Conservation (phyloP, 176 grass and related monocot genomes). For the Cocos nucifera region DNA sequence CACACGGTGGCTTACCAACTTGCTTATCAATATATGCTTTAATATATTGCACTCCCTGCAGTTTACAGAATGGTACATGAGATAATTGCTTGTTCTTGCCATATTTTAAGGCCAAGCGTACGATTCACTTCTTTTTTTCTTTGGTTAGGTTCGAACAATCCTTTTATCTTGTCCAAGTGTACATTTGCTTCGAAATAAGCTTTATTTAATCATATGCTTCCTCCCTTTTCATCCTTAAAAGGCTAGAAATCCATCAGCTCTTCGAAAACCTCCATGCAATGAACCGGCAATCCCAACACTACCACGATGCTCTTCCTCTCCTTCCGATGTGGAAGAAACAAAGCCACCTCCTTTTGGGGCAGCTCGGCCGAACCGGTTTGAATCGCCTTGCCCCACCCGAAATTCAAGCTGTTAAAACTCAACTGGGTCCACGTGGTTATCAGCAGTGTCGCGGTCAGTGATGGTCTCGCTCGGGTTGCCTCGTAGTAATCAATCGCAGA, state of each 20-base stretch:
- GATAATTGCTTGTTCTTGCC: too few relatives aligned
- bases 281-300: conserved; percentile 28
- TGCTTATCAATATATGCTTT: too few relatives aligned
- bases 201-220: too few relatives aligned
- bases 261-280: conserved; percentile 41
- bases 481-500: conserved; percentile 49
- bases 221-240: too few relatives aligned
- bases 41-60: too few relatives aligned
- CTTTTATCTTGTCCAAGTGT: too few relatives aligned
- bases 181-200: too few relatives aligned
- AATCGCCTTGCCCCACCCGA: conserved; percentile 36
- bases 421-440: conserved; percentile 38
- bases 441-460: conserved; percentile 36
- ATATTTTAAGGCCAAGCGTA: too few relatives aligned
- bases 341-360: conserved; percentile 25
- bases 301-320: conserved; percentile 25
- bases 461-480: conserved; percentile 11
- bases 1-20: too few relatives aligned
- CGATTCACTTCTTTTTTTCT: too few relatives aligned
- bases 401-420: conserved; percentile 26
- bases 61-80: too few relatives aligned
- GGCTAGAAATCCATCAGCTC: conserved; percentile 13
- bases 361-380: conserved; percentile 36
- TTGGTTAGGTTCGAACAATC: too few relatives aligned
- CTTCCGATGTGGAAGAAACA: conserved; percentile 21